Evolutionary conservation across 2,329 filamentous ascomycete genomes (phyloP).

Genomic region (Ophiostoma triangulosporum): DNA sequence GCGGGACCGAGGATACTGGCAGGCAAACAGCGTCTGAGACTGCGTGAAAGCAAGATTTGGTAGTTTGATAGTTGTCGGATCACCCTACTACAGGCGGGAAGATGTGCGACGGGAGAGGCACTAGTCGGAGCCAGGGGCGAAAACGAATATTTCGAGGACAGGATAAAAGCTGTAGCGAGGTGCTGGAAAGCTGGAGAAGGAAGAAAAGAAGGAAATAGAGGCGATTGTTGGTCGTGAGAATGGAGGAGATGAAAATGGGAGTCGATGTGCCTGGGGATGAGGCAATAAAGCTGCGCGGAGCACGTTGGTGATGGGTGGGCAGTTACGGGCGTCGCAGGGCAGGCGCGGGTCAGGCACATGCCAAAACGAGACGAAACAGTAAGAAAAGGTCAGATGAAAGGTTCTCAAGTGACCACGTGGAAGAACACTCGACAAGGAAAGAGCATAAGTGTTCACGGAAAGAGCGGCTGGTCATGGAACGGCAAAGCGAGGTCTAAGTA

Average conservation of each 20-base stretch:
- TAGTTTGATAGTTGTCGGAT: too few species aligned
- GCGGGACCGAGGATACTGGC: not conserved
- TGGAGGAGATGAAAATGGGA: not conserved
- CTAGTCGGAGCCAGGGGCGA: not conserved
- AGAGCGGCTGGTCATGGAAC: too few species aligned
- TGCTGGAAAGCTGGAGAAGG: too few species aligned
- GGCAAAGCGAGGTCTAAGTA: too few species aligned
- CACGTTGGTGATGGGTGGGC: not conserved
- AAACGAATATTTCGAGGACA: not conserved
- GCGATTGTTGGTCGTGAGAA: not conserved
- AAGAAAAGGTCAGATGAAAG: conserved; percentile 1
- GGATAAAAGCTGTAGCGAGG: not conserved
- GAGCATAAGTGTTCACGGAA: not conserved
- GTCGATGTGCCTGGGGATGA: not conserved
- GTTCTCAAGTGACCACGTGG: not conserved
- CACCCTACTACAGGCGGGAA: not conserved
- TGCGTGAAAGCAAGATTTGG: too few species aligned
- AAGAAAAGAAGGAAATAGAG: not conserved
- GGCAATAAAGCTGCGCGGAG: not conserved
- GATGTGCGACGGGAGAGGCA: not conserved
- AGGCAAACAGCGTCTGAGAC: too few species aligned
- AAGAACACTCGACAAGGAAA: not conserved
- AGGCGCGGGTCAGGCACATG: conserved; percentile 7
- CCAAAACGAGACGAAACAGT: conserved; percentile 3
- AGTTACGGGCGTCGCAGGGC: not conserved